phyloP scores from a whole-genome alignment of 441 rosid species.

The Populus hybrid region DNA sequence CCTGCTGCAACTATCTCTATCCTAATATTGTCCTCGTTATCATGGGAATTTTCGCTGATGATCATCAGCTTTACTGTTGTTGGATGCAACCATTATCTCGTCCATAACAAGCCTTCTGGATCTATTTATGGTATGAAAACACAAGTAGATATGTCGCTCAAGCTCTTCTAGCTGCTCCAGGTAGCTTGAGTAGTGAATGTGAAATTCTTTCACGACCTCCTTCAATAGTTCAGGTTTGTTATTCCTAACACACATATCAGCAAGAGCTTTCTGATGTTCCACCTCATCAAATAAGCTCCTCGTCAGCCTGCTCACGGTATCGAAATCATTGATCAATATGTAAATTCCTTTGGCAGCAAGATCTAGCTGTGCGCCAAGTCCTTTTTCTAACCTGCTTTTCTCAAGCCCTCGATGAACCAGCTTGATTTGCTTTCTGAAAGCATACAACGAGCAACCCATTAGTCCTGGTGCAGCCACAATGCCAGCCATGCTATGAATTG shows the following conservation, averaged over 20 bases:
- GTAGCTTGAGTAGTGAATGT: conserved; percentile 41
- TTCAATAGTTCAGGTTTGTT: conserved; percentile 44
- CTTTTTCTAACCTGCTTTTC: conserved; percentile 32
- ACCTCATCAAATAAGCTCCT: conserved; percentile 61
- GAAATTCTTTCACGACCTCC: conserved; percentile 50
- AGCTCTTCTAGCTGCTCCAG: conserved; percentile 67
- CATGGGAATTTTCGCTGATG: not conserved
- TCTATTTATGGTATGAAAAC: conserved; percentile 71
- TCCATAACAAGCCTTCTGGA: conserved; percentile 59
- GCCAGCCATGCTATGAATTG: conserved; percentile 62
- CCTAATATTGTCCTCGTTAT: not conserved
- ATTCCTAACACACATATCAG: conserved; percentile 48
- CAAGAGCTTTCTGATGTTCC: conserved; percentile 50
- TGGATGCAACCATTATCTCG: conserved; percentile 31
- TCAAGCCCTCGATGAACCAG: conserved; percentile 7
- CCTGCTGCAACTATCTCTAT: not conserved
- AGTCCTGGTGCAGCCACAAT: conserved; percentile 56
- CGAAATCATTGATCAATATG: conserved; percentile 58
- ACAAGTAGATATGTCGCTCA: conserved; percentile 61
- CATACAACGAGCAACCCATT: conserved; percentile 30
- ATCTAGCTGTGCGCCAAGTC: conserved; percentile 52
- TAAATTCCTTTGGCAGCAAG: conserved; percentile 67
- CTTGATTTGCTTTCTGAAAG: conserved; percentile 31
- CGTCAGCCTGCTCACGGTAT: conserved; percentile 51
- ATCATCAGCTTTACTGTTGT: not conserved